Evolutionary conservation across 75 land plant genomes (phyloP).

Genomic region (Pinus tabuliformis): DNA sequence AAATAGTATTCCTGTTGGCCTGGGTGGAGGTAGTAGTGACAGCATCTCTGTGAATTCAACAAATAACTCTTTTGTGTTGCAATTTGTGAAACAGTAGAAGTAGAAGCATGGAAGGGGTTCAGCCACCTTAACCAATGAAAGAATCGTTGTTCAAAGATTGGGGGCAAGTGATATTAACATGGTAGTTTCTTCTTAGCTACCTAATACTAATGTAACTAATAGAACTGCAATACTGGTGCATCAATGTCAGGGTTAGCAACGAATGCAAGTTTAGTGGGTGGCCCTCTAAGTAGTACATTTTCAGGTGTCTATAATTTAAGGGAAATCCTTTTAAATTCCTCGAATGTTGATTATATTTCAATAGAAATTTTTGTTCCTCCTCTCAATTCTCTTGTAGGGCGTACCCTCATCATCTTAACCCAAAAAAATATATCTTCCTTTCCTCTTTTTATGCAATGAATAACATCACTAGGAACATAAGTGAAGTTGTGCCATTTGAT

Average conservation of each 20-base stretch:
- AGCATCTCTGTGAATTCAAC: slow-evolving; percentile 1
- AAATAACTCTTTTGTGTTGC: slow-evolving; percentile 22
- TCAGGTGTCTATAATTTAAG: not conserved
- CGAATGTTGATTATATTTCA: no score
- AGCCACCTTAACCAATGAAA: not conserved
- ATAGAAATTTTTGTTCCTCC: no score
- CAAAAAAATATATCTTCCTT: no score
- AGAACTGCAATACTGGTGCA: not conserved
- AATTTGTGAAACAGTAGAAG: slow-evolving; percentile 15
- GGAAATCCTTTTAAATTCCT: no score
- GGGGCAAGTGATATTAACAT: slow-evolving; percentile 4
- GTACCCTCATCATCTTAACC: no score
- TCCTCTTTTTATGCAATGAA: no score
- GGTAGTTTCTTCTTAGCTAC: slow-evolving; percentile 4
- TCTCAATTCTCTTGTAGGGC: no score
- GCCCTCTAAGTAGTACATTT: not conserved
- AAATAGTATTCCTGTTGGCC: slow-evolving; percentile 8
- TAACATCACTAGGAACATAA: no score
- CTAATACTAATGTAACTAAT: not conserved
- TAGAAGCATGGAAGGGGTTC: slow-evolving; percentile 13
- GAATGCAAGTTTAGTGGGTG: not conserved
- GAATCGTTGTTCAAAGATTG: not conserved
- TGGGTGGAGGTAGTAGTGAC: no score
- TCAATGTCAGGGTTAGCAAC: not conserved
- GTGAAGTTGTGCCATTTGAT: no score